Base-by-base conservation (phyloP, 2,329 filamentous ascomycete species). In the Aureobasidium sp. region DNA sequence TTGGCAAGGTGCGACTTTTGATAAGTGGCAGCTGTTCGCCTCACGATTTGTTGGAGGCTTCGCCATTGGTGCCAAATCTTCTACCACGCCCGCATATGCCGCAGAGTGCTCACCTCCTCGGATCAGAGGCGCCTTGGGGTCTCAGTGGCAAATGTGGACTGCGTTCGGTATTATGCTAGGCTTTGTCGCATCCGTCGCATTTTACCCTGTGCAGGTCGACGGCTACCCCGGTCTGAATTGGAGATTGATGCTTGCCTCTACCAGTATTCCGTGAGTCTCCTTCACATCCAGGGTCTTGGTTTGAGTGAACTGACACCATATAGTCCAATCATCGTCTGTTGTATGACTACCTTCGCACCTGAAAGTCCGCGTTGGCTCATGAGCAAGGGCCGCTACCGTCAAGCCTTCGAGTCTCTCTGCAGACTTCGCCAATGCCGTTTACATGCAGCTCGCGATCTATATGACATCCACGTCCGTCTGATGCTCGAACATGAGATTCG, bases 191-290 rank as follows among this genome's bases (percentile, higher is more conserved):
- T 80, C 77, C 56, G 74, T 83, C 8, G 77, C 72, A 1, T 79
- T 83, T 50, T 69, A 80, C 69, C 71, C 85, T 62, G 87, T 84
- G 27, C 69, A 70, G 2, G 83, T 88, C 71, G 74, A 74, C 7
- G 79, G 79, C 8, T 85, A 90, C 48, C 43, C 53, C 11, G 63
- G 53, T 10, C 15, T 59, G 53, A 53, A 48, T 15, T 60, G 55
- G 58, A 61, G 64, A 33, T 16, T 62, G n/a, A 91, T 91, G 88
- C 85, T 93, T 79, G 88, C 84, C 9, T 91, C 88, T 2, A 89
- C 91, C 15, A 85, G 91, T 75, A 81, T 78, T 45, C 78, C 78
- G 58, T 53, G 29, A 42, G 58, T 42, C 5, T 16, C 5, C 13
- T 27, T 2, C 1, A 42, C 10, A 31, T 3, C 9, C 18, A 15